Conservation (phyloP, 805 yeast species). For the fission yeast (Schizosaccharomyces pombe) region DNA sequence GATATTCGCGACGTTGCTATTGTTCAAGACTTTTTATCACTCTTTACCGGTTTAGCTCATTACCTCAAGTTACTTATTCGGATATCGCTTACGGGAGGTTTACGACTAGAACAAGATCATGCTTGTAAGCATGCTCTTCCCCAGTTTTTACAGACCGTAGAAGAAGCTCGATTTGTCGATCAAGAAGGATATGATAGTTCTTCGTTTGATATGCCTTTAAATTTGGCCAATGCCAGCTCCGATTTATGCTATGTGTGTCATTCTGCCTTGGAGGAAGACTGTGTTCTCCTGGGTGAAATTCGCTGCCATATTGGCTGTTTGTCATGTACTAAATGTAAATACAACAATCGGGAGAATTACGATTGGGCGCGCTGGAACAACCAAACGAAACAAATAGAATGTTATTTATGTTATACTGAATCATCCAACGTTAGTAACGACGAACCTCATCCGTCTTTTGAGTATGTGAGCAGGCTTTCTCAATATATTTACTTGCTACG, state of each 20-base stretch:
- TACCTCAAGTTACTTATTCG: slow-evolving; percentile 67
- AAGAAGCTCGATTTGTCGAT: slow-evolving; percentile 4
- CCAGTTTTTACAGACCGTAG: slow-evolving; percentile 23
- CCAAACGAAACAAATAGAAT: slow-evolving; percentile 21
- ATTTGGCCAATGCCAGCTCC: slow-evolving; percentile 12
- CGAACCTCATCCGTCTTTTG: not conserved
- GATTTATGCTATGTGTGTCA: slow-evolving; percentile 55
- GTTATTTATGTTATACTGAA: slow-evolving; percentile 37
- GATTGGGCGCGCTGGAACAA: slow-evolving; percentile 19
- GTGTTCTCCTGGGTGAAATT: slow-evolving; percentile 31
- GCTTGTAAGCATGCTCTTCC: slow-evolving; percentile 41
- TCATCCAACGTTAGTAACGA: slow-evolving; percentile 22
- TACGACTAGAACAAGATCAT: slow-evolving; percentile 32
- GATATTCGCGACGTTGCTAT: slow-evolving; percentile 11
- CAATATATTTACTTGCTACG: slow-evolving; percentile 57
- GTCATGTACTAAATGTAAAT: slow-evolving; percentile 35
- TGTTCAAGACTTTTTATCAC: slow-evolving; percentile 31
- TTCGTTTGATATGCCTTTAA: not conserved
- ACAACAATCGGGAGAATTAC: slow-evolving; percentile 19
- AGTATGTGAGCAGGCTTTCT: slow-evolving; percentile 35
- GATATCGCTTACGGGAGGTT: slow-evolving; percentile 52
- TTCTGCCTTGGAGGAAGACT: slow-evolving; percentile 64
- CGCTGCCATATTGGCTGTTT: slow-evolving; percentile 76
- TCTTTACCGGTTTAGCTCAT: slow-evolving; percentile 81
- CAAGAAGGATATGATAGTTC: slow-evolving; percentile 9